Conservation (phyloP, 495 filamentous ascomycete species). For the Lasiosphaeris hirsuta region DNA sequence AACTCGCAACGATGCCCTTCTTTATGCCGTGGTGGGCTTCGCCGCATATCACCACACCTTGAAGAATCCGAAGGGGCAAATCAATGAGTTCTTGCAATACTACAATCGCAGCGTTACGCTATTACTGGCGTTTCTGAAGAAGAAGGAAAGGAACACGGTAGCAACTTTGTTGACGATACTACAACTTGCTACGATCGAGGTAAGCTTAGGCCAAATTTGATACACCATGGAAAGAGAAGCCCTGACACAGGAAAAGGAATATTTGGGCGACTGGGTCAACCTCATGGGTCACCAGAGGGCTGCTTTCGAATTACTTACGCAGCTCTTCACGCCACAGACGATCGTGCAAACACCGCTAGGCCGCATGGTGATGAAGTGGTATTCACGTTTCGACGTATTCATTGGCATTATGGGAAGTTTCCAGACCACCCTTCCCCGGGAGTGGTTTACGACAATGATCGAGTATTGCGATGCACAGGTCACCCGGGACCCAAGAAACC, state of each 20-base stretch:
- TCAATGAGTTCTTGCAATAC: constrained; percentile 80
- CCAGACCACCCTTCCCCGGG: constrained; percentile 66
- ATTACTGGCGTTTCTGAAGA: constrained; percentile 67
- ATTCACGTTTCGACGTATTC: constrained; percentile 83
- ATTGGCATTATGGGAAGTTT: constrained; percentile 78
- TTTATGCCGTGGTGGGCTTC: constrained; percentile 89
- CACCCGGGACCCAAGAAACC: constrained; percentile 56
- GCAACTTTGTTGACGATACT: constrained; percentile 86
- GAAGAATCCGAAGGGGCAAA: constrained; percentile 60
- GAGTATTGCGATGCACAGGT: constrained; percentile 60
- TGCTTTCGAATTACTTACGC: constrained; percentile 73
- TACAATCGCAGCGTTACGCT: constrained; percentile 83
- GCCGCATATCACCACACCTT: constrained; percentile 82
- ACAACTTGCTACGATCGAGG: constrained; percentile 91
- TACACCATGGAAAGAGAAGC: background rate
- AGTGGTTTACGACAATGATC: constrained; percentile 72
- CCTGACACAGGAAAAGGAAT: constrained; percentile 63
- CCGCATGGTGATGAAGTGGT: constrained; percentile 78
- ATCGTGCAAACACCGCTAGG: constrained; percentile 65
- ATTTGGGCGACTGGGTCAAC: constrained; percentile 90
- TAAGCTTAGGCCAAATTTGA: constrained; percentile 35
- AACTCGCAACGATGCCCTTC: constrained; percentile 72
- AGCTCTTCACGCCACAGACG: constrained; percentile 73
- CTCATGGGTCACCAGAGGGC: constrained; percentile 90
- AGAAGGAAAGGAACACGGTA: constrained; percentile 62